Evolutionary conservation across 1,284 basidiomycete species (phyloP), one percentile per base, ranked within the genome.

Genomic region (Irpex sp.): DNA sequence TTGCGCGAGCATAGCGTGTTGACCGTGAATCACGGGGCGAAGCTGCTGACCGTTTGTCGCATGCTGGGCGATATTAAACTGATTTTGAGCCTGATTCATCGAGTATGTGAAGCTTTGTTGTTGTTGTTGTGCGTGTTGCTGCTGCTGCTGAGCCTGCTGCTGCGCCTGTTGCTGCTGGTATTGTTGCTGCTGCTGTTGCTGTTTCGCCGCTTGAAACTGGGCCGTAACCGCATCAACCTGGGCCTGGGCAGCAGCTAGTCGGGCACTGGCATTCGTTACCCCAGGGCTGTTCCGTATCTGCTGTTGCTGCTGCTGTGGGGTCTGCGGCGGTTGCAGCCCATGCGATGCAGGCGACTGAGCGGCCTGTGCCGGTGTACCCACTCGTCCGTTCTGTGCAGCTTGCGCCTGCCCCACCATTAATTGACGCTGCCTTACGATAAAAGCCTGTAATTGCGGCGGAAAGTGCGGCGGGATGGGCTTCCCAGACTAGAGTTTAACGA

Each of bases 81-180:
- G 26, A 35, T 13, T 21, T 33, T 55, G 53, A 17, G 26, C 26
- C 33, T 55, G 53, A 3, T 15, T 15, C 53, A 55, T 55, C 13
- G 53, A 17, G n/a, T 55, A 55, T 11, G 53, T 55, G 19, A 55
- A 55, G n/a, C 53, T 55, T 33, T 55, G 53, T 17, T 26, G 53
- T 17, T 55, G 49, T 62, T 49, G 67, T 55, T 59, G 61, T 43
- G 37, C 37, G 49, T 43, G 64, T 43, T 58, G 63, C 21, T 19
- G 53, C 49, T 36, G 53, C 35, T 33, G 46, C 31, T 37, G 59
- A 6, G 17, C 50, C 8, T 59, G 59, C 21, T 21, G n/a, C n/a
- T 36, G 47, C 19, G 49, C 56, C 39, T 15, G 33, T 21, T 56
- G 55, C 57, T 58, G 61, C 47, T 58, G 47, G 57, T 59, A 17